These are phyloP conservation scores for Musa troglodytarum DNA, from an alignment of 176 grass and related monocot genomes.

Conservation along the genomic window DNA sequence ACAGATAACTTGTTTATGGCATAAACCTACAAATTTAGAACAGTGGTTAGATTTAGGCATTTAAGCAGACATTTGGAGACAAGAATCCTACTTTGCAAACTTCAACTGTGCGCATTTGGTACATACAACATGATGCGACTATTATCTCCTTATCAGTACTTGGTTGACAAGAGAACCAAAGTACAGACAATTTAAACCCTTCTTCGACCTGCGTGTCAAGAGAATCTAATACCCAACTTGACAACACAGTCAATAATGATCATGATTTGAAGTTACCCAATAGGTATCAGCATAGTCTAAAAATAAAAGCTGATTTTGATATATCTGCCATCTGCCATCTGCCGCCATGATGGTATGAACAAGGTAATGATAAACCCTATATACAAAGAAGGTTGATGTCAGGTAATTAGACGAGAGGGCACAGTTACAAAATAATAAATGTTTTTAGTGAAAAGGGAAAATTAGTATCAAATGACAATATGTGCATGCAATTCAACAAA, in stretches of 20 bases:
- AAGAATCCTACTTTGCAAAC: neutral
- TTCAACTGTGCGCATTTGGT: neutral
- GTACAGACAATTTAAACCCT: neutral
- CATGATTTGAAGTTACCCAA: conserved; percentile 8
- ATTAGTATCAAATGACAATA: neutral
- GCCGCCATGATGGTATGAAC: neutral
- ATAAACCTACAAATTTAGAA: neutral
- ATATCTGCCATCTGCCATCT: neutral
- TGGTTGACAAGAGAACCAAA: neutral
- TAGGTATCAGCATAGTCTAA: neutral
- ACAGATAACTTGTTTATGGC: too few relatives aligned
- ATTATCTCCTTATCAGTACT: neutral
- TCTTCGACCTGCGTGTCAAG: neutral
- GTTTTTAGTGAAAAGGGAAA: neutral
- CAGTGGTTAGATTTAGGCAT: neutral
- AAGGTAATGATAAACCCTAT: conserved; percentile 16
- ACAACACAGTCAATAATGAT: neutral
- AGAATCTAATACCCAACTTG: neutral
- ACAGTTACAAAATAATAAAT: too few relatives aligned
- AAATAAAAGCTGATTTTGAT: neutral
- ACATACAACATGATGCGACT: neutral
- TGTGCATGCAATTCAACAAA: too few relatives aligned
- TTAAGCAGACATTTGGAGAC: neutral
- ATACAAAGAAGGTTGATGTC: neutral
- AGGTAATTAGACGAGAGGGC: neutral